Evolutionary conservation across 805 yeast genomes (phyloP).

Genomic region (Ogataea corticis): DNA sequence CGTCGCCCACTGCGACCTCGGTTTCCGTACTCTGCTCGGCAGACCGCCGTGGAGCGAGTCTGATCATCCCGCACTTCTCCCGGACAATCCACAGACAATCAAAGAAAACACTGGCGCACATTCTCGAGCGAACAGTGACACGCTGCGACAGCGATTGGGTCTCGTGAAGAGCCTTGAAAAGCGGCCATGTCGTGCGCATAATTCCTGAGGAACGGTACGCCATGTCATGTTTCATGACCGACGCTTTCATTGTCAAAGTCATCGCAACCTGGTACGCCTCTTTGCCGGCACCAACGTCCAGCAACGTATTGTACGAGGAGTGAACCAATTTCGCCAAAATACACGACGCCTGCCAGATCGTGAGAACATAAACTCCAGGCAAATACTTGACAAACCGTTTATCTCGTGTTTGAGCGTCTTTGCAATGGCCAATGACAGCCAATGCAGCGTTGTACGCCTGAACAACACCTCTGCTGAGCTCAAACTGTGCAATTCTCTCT

Average conservation of each 20-base stretch:
- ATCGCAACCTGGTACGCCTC: slow-evolving; percentile 68
- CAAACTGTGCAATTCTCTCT: slow-evolving; percentile 49
- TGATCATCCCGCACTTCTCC: slow-evolving; percentile 85
- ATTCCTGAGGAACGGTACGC: slow-evolving; percentile 92
- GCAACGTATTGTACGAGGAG: slow-evolving; percentile 63
- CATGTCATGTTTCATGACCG: slow-evolving; percentile 87
- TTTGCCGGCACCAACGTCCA: slow-evolving; percentile 74
- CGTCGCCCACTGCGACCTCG: not conserved
- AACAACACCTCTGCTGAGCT: slow-evolving; percentile 70
- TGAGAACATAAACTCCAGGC: slow-evolving; percentile 79
- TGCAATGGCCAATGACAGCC: slow-evolving; percentile 66
- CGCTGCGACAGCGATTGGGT: slow-evolving; percentile 41
- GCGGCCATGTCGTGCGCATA: slow-evolving; percentile 91
- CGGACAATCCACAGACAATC: slow-evolving; percentile 84
- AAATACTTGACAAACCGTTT: slow-evolving; percentile 68
- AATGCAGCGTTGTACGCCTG: slow-evolving; percentile 80
- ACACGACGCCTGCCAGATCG: slow-evolving; percentile 91
- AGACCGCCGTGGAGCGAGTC: slow-evolving; percentile 42
- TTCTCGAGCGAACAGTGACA: slow-evolving; percentile 72
- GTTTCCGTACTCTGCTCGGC: slow-evolving; percentile 33
- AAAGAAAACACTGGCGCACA: slow-evolving; percentile 91
- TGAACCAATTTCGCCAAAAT: slow-evolving; percentile 77
- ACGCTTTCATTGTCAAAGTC: slow-evolving; percentile 69
- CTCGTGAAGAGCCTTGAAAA: slow-evolving; percentile 68
- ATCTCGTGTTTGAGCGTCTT: slow-evolving; percentile 57